Evolutionary conservation across 164 flowering plant genomes (phyloP), one percentile per base, ranked within the genome.

Genomic region (Macadamia integrifolia): DNA sequence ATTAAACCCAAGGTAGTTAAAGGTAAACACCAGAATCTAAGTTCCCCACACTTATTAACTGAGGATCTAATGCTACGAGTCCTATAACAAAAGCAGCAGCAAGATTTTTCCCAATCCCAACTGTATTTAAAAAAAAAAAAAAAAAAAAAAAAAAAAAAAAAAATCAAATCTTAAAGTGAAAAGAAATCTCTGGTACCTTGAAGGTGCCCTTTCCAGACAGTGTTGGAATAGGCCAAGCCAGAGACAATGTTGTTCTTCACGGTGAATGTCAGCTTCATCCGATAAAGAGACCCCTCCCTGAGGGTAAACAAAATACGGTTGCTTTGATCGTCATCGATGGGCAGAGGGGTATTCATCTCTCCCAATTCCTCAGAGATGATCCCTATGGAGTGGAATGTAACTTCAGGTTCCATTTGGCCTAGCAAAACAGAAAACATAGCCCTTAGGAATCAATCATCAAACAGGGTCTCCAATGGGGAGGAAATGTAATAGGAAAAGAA

Each of bases 331-430:
- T 77, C 81, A 62, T 69, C 64, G 17, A 82, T 62, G 0, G 87
- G 89, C 71, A 88, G 76, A 8, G 86, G 83, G 56, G 82, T 77
- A 52, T 2, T 79, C 30, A 82, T 79, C 69, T 86, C 91, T 65
- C 79, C 83, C 59, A 74, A 69, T 29, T 80, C 86, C 67, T 81
- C 76, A 3, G 86, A 83, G 60, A 87, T 66, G 8, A 88, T 83
- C 58, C 88, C 87, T 15, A 90, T 75, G 23, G 91, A 86, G 53
- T 80, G 88, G 70, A 90, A 88, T 48, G 66, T 82, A 52, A 88
- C 92, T 74, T 86, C 91, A 52, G 92, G 91, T 68, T 88, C 92
- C 83, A 72, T 81, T 80, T 88, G 81, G 31, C 74, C 96, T 90
- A 72, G 60, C 23, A 74, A 63, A 49, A 59, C 28, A 28, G 32